These are phyloP conservation scores for Nicotiana attenuata DNA, from an alignment of 257 asterid species.

Conservation along the genomic window DNA sequence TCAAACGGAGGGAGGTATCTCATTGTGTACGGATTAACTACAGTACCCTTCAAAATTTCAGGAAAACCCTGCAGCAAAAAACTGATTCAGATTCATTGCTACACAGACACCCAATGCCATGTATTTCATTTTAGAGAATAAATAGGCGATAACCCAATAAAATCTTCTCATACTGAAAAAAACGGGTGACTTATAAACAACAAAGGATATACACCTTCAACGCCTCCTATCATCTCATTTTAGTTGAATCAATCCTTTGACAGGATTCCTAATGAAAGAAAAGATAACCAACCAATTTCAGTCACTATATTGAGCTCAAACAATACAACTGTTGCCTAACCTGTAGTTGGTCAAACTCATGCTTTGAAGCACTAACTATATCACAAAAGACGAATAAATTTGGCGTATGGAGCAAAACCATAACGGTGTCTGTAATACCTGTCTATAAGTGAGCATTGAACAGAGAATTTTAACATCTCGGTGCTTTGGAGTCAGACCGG, in stretches of 20 bases:
- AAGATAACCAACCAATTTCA: not conserved
- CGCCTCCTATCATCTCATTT: not conserved
- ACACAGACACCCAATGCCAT: not conserved
- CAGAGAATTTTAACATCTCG: constrained; percentile 81
- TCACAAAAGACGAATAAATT: not conserved
- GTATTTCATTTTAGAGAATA: not conserved
- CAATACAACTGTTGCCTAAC: not conserved
- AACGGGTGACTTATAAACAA: no score
- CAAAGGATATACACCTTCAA: not conserved
- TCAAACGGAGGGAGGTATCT: constrained; percentile 82
- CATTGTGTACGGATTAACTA: constrained; percentile 44
- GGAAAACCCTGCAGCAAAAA: constrained; percentile 55
- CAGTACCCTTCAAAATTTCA: constrained; percentile 55
- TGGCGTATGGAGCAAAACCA: not conserved
- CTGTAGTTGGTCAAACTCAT: not conserved
- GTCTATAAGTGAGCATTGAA: constrained; percentile 97
- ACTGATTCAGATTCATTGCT: not conserved
- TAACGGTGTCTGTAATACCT: constrained; percentile 33
- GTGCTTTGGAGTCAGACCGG: constrained; percentile 89
- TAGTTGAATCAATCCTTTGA: not conserved
- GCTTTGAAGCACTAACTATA: no score
- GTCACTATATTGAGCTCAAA: not conserved
- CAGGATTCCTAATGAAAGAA: not conserved
- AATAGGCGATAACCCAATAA: not conserved
- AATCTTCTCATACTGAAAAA: not conserved